phyloP scores from a whole-genome alignment of 306 rosid species.

The Geum urbanum region DNA sequence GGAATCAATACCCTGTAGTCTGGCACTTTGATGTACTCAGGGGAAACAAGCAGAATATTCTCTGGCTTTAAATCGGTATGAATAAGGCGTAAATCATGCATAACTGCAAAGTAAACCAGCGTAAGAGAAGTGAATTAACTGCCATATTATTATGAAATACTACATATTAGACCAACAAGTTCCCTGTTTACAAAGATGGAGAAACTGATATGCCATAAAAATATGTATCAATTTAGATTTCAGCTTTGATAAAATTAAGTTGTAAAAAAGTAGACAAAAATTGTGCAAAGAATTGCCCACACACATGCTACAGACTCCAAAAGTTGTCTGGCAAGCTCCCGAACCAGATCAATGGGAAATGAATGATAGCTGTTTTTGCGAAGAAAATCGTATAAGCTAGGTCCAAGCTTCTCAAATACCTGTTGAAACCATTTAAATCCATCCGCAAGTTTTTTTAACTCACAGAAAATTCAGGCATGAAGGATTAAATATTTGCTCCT shows the following conservation, averaged over 20 bases:
- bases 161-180: slow-evolving; percentile 17
- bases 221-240: slow-evolving; percentile 22
- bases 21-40: slow-evolving; percentile 66
- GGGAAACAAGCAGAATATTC: slow-evolving; percentile 46
- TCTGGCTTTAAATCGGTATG: slow-evolving; percentile 83
- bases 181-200: slow-evolving; percentile 7
- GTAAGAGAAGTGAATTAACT: slow-evolving; percentile 16
- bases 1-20: slow-evolving; percentile 56
- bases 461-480: slow-evolving; percentile 67
- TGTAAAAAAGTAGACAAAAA: slow-evolving; percentile 39
- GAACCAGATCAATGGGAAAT: slow-evolving; percentile 88
- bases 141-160: neutral
- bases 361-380: slow-evolving; percentile 89
- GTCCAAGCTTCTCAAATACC: slow-evolving; percentile 96
- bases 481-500: slow-evolving; percentile 43
- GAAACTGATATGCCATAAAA: slow-evolving; percentile 3
- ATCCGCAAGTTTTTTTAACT: slow-evolving; percentile 76
- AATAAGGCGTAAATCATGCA: slow-evolving; percentile 74
- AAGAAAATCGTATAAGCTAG: slow-evolving; percentile 89
- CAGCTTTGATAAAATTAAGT: slow-evolving; percentile 28
- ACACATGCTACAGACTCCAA: slow-evolving; percentile 96
- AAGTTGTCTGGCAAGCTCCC: slow-evolving; percentile 90
- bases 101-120: slow-evolving; percentile 45
- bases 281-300: slow-evolving; percentile 67
- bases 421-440: slow-evolving; percentile 77